Base-by-base conservation (phyloP, 768 basidiomycete genomes). In the Rhodocollybia butyracea region DNA sequence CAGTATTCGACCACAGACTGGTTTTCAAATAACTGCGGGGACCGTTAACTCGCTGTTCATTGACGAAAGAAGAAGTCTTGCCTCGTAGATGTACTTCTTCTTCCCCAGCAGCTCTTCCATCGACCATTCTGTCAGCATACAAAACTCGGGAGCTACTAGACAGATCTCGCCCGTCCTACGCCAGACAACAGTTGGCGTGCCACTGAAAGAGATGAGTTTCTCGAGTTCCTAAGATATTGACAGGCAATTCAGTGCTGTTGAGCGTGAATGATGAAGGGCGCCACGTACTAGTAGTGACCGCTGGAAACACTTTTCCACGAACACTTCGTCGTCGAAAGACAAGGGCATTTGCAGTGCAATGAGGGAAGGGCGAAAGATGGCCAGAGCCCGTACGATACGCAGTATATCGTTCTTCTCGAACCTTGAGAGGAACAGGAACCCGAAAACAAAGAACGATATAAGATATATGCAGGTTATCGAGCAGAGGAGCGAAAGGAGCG, bases 321-420 rank as follows among this genome's bases (percentile, higher is more conserved):
- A 98, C 2, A 96, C 81, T 69, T 98, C 96, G 72, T 98, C 96
- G 63, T 97, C 94, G 55, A 94, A 84, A 17, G 93, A 90, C 68
- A 98, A 76, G 27, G 96, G 94, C 95, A 98, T 97, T 81, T 98
- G 95, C 51, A 98, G 74, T 26, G 96, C 96, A 64, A 98, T 98
- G 54, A 98, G 80, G 56, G 92, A 95, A n/a, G 96, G 96, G 54
- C 96, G 82, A 68, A 94, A 95, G 34, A 96, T 91, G 19, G 96
- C 95, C 54, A 98, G 78, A 27, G 95, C 92, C 51, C 94, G 88
- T 41, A 98, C 94, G 61, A 98, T 88, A 55, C 94, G 91, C 40
- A 98, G 72, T 58, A 95, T 93, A 65, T 97, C 94, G 69, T 91
- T 91, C 76, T 96, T 98, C 70, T 96, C 94, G 72, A 98, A 98